Evolutionary conservation across 2,329 filamentous ascomycete species (phyloP).

Genomic region (Botrytis fragariae): DNA sequence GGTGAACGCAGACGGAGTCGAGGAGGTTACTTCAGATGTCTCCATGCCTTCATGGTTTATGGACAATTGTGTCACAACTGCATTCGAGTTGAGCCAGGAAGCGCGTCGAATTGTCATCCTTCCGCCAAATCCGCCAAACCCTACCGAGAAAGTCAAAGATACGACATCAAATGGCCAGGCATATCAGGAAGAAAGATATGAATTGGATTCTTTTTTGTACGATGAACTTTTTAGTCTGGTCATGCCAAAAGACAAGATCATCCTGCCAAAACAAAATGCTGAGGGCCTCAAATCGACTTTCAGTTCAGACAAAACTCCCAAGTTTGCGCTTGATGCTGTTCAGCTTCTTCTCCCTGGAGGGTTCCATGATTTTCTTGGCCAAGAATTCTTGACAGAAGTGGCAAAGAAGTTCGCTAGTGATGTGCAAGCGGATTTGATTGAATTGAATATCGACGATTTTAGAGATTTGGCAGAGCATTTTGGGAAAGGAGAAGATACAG

Average conservation of each 20-base stretch:
- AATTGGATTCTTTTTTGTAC: neutral
- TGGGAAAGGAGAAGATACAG: neutral
- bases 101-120: neutral
- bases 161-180: neutral
- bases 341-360: neutral
- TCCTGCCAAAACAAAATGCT: neutral
- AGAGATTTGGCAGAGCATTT: slow-evolving; percentile 1
- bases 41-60: neutral
- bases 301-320: neutral
- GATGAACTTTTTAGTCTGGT: neutral
- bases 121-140: neutral
- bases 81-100: neutral
- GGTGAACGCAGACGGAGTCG: neutral
- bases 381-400: neutral
- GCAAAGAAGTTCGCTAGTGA: neutral
- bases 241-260: neutral
- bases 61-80: neutral
- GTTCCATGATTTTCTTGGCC: neutral
- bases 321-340: neutral
- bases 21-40: neutral
- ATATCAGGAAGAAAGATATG: neutral
- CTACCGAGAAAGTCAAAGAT: neutral
- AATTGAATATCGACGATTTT: neutral
- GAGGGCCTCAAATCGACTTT: neutral
- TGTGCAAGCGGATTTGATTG: neutral